A percentile compares a stretch with the other conserved stretches of the same genome.
phyloP scores from a whole-genome alignment of 2,329 filamentous ascomycete genomes.

The Fusarium agapanthi region DNA sequence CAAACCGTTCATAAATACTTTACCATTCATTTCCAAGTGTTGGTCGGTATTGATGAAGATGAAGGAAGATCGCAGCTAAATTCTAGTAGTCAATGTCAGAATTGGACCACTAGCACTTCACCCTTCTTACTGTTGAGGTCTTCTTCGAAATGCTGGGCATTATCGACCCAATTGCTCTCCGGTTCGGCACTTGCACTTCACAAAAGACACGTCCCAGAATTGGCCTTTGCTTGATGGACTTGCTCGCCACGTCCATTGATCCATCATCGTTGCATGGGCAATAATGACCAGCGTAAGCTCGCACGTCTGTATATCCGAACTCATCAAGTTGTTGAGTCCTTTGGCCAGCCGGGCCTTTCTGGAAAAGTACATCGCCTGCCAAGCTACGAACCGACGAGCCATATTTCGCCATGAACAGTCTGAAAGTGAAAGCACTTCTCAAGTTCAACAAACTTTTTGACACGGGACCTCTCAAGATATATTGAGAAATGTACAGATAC shows the following conservation, averaged over 20 bases:
- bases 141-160: background rate
- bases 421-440: background rate
- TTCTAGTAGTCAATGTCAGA: background rate
- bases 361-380: background rate
- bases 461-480: accelerated
- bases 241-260: background rate
- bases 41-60: background rate
- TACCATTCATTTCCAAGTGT: background rate
- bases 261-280: background rate
- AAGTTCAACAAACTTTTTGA: background rate
- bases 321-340: background rate
- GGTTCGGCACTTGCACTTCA: background rate
- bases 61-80: background rate
- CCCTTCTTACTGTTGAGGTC: background rate
- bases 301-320: accelerated
- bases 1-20: background rate
- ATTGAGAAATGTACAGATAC: background rate
- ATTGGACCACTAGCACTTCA: background rate
- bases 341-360: background rate
- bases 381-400: background rate
- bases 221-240: background rate
- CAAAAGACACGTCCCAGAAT: background rate
- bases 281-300: background rate
- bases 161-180: too few relatives aligned
- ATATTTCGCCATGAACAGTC: background rate